Percentiles rank a stretch among this genome's conserved stretches.
Conservation (phyloP, 345 rosid genomes). For the Populus ilicifolia region DNA sequence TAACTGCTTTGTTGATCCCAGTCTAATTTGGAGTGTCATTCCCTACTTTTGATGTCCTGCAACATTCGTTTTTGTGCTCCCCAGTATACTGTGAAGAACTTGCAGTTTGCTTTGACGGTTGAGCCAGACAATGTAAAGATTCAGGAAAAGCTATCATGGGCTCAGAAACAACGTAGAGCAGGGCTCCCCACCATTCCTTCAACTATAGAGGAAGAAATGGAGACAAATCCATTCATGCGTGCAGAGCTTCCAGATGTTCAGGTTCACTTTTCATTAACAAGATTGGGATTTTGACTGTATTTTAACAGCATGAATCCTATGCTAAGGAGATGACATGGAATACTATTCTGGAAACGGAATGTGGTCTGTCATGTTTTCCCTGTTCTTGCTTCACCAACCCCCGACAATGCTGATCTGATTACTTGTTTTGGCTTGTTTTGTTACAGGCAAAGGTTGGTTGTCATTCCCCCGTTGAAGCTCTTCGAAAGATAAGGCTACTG, state of each 20-base stretch:
- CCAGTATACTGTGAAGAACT: constrained; percentile 88
- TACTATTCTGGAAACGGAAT: neutral
- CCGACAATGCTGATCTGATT: neutral
- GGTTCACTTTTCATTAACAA: constrained; percentile 25
- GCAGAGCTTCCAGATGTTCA: constrained; percentile 58
- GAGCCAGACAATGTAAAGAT: constrained; percentile 69
- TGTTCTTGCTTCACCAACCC: neutral
- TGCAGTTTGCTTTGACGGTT: constrained; percentile 72
- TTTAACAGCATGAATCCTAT: neutral
- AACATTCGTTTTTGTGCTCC: constrained; percentile 13
- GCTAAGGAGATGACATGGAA: neutral
- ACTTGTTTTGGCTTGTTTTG: neutral
- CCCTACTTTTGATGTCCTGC: neutral
- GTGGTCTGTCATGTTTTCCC: neutral
- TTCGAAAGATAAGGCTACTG: constrained; percentile 53
- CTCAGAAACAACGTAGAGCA: constrained; percentile 62
- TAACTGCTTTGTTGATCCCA: neutral
- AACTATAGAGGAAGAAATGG: constrained; percentile 75
- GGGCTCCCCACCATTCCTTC: constrained; percentile 83
- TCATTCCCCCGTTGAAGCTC: constrained; percentile 58
- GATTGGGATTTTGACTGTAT: neutral
- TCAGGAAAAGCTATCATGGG: constrained; percentile 75
- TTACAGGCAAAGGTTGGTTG: constrained; percentile 57
- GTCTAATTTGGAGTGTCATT: neutral
- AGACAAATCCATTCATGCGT: constrained; percentile 86